A percentile compares a stretch with the other conserved stretches of the same genome.
These are phyloP conservation scores for Elymus sibiricus DNA, from an alignment of 176 grass and related monocot genomes.

Conservation along the genomic window DNA sequence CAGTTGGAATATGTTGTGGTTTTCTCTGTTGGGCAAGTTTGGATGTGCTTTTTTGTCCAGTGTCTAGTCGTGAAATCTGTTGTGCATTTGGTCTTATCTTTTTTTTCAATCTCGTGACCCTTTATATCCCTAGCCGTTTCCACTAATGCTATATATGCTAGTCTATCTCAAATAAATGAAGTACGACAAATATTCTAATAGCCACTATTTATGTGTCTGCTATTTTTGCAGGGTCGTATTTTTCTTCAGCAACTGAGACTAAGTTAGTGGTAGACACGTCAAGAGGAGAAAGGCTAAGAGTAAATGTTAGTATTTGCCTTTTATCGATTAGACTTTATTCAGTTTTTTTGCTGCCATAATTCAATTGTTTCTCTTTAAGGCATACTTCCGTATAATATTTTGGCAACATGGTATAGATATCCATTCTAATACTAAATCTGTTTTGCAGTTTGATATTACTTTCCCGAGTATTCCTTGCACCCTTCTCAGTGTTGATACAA, in stretches of 20 bases:
- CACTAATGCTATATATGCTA: conserved; percentile 1
- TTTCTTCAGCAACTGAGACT: conserved; percentile 77
- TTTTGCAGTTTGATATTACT: conserved; percentile 91
- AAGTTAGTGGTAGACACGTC: conserved; percentile 95
- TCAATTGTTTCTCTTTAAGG: conserved; percentile 19
- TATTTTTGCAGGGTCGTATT: conserved; percentile 63
- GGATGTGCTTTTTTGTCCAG: not conserved
- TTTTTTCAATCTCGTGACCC: not conserved
- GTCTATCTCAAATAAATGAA: not conserved
- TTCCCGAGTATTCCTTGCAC: conserved; percentile 87
- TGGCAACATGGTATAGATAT: not conserved
- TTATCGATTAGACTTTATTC: conserved; percentile 15
- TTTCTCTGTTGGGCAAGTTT: conserved; percentile 14
- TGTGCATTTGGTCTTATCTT: not conserved
- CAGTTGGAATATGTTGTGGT: not conserved
- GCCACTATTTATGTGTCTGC: conserved; percentile 11
- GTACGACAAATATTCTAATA: not conserved
- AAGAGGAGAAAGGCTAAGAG: conserved; percentile 87
- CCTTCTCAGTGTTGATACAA: conserved; percentile 89
- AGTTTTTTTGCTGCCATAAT: not conserved
- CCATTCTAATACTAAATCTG: conserved; percentile 30
- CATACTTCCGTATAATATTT: not conserved
- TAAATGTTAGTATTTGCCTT: conserved; percentile 58
- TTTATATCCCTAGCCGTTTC: not conserved
- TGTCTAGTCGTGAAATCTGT: not conserved